Base-by-base conservation (phyloP, 108 stramenopile genomes). In the Poteriospumella lacustris region DNA sequence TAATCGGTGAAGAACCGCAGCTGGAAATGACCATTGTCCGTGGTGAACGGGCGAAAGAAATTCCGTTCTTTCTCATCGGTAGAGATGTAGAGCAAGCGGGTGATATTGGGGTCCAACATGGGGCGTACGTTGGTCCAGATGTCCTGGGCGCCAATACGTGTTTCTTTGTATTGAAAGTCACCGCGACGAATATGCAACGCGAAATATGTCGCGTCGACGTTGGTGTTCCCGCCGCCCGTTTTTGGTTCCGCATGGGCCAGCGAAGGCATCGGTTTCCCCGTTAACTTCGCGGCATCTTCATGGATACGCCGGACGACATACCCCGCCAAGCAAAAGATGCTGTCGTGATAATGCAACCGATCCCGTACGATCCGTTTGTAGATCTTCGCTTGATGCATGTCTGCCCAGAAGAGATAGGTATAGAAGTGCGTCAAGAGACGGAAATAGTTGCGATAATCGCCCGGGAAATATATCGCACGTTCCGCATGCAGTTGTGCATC, bases 111-210 rank as follows among this genome's bases (percentile, higher is more conserved):
- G 42, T 73, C 31, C 9, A 73, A 56, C 33, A 73, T 9, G 5
- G 12, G 33, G 26, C 36, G 9, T 34, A 42, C 36, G 24, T 73
- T 73, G 5, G 26, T 42, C 70, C 70, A 73, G 3, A 73, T 73
- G 5, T 12, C 31, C 5, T 39, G 31, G 31, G 31, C 12, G 33
- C 5, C 12, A 42, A 73, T 26, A 33, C 70, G 3, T 26, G 70
- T 73, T 33, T 73, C 47, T 52, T 44, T 73, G 33, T 73, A 73
- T 56, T 73, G 70, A 42, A 73, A 73, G 24, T 73, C 70, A 52
- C 70, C 70, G 19, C 70, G 43, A 9, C 70, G 43, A 12, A 73
- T 56, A 73, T 73, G 70, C 3, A 73, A 5, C 5, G 70, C 70
- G 31, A 15, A 19, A 67, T 67, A 67, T 39, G 64, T 68, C 38